phyloP scores from a whole-genome alignment of 1,284 basidiomycete genomes.

The Athelia psychrophila region DNA sequence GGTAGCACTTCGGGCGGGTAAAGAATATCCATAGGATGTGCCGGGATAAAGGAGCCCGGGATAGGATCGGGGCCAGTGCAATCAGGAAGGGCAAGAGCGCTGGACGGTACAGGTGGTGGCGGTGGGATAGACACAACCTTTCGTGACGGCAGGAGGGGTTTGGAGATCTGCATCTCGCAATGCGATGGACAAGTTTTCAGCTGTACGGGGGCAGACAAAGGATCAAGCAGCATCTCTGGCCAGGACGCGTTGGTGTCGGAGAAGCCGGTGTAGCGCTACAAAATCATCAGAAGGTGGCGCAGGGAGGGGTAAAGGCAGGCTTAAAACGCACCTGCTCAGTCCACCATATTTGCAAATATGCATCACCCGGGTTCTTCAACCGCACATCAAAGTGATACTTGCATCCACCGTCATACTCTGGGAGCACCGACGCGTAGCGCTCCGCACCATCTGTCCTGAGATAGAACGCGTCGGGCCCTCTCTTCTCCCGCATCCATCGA shows the following conservation, averaged over 20 bases:
- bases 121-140: background rate
- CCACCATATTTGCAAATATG: slow-evolving; percentile 1
- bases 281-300: background rate
- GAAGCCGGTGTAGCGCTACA: background rate
- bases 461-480: slow-evolving; percentile 6
- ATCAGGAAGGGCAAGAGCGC: background rate
- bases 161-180: background rate
- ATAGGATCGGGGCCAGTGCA: slow-evolving; percentile 4
- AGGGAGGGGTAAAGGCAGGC: background rate
- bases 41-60: slow-evolving; percentile 3
- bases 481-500: background rate
- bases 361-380: slow-evolving; percentile 3
- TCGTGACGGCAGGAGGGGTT: background rate
- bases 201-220: background rate
- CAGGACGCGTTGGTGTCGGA: background rate
- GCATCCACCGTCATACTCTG: slow-evolving; percentile 4
- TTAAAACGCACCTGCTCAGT: background rate
- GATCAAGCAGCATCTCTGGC: background rate
- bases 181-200: background rate
- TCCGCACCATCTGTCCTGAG: slow-evolving; percentile 4
- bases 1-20: background rate
- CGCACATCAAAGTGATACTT: slow-evolving; percentile 2
- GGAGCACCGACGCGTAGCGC: background rate
- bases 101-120: background rate
- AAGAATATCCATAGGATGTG: slow-evolving; percentile 2